Evolutionary conservation across 2,329 filamentous ascomycete species (phyloP), one percentile per base, ranked within the genome.

Genomic region (Pseudogymnoascus sp.): DNA sequence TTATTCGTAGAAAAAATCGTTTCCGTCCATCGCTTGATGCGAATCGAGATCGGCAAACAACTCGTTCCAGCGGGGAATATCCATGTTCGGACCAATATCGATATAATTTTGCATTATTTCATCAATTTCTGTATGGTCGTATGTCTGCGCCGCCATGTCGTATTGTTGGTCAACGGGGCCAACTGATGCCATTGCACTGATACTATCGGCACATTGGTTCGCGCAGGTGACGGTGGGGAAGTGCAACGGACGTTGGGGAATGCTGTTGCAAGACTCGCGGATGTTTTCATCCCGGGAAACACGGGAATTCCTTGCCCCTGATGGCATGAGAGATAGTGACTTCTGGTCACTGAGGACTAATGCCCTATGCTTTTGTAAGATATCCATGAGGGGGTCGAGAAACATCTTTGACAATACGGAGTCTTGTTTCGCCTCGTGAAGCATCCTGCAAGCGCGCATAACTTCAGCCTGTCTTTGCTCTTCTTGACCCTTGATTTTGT

Each of bases 341-440:
- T 56, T 56, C 29, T 56, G 50, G 29, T 56, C 29, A 33, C 29
- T 33, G 29, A 56, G 50, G 11, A 33, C 29, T 33, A 56, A 14
- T 33, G 50, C 53, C 16, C 64, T 63, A 38, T 67, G 53, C 37
- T 64, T 74, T 44, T 65, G 67, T n/a, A 75, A 65, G 26, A 74
- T 66, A 2, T 67, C 63, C 33, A 72, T 68, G n/a, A 76, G 67
- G 2, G 70, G 71, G 33, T 75, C 71, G 2, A 76, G 64, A 31
- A 75, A 69, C 33, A 67, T 70, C 7, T 65, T 68, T 4, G 71
- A 69, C 14, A 72, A 68, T 13, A 71, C 67, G 0, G 68, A 74
- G 29, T 75, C 69, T 11, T 64, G 64, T 63, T 68, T 71, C 4
- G 69, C 72, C 6, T 71, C 67, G 63, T 76, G 74, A 3, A 77